Evolutionary conservation across 2,329 filamentous ascomycete species (phyloP).

Genomic region (Furcasterigmium sp.): DNA sequence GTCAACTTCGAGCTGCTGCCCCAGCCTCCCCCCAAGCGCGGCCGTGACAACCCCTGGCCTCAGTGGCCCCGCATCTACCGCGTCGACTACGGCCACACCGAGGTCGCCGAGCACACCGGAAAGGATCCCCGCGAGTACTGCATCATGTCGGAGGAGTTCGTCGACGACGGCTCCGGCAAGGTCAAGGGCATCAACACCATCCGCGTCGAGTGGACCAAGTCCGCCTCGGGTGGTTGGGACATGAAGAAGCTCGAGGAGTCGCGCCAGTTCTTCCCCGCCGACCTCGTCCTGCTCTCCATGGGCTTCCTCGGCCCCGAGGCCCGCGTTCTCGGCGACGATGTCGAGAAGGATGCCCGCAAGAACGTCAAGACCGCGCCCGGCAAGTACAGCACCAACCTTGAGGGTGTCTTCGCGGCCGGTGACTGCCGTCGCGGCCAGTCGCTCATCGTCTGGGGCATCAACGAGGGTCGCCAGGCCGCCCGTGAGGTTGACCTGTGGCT

Average conservation of each 20-base stretch:
- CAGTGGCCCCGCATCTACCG: slow-evolving; percentile 98
- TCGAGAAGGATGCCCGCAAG: slow-evolving; percentile 89
- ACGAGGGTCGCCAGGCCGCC: slow-evolving; percentile 89
- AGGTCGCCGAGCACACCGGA: slow-evolving; percentile 94
- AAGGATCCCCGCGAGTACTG: slow-evolving; percentile 96
- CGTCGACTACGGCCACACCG: slow-evolving; percentile 94
- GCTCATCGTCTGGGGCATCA: slow-evolving; percentile 97
- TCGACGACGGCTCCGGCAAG: slow-evolving; percentile 78
- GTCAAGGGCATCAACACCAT: slow-evolving; percentile 96
- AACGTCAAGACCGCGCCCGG: slow-evolving; percentile 92
- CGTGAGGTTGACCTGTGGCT: slow-evolving; percentile 89
- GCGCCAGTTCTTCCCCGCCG: slow-evolving; percentile 93
- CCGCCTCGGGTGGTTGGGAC: slow-evolving; percentile 85
- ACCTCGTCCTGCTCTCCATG: slow-evolving; percentile 92
- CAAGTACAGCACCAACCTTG: slow-evolving; percentile 81
- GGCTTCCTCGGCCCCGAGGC: slow-evolving; percentile 94
- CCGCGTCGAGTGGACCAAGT: slow-evolving; percentile 94
- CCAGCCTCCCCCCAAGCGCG: slow-evolving; percentile 85
- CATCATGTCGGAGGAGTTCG: slow-evolving; percentile 97
- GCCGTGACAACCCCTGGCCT: slow-evolving; percentile 93
- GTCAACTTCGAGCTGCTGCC: slow-evolving; percentile 95
- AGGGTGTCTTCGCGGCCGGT: slow-evolving; percentile 88
- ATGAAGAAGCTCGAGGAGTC: slow-evolving; percentile 96
- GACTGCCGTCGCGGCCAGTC: slow-evolving; percentile 94
- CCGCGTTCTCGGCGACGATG: slow-evolving; percentile 76